These are phyloP conservation scores for Kalmanozyma brasiliensis DNA, from an alignment of 1,284 basidiomycete species.

Conservation along the genomic window DNA sequence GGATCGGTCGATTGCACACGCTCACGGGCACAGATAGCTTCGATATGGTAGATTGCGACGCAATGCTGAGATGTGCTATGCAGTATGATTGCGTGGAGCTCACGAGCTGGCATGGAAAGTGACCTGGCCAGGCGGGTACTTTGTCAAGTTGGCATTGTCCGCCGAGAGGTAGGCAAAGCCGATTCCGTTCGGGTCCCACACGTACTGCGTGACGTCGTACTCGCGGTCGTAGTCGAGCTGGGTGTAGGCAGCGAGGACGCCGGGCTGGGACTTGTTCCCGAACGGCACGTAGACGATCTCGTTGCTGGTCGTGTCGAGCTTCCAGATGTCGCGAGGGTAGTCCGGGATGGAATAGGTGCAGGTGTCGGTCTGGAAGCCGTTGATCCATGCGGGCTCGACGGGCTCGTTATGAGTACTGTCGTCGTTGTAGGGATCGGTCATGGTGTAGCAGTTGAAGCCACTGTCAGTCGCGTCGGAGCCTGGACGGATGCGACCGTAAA, in stretches of 20 bases:
- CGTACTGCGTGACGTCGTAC: slow-evolving; percentile 25
- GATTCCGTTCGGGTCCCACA: slow-evolving; percentile 13
- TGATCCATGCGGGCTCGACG: slow-evolving; percentile 4
- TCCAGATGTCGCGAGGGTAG: slow-evolving; percentile 7
- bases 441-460: slow-evolving; percentile 17
- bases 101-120: slow-evolving; percentile 13
- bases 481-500: slow-evolving; percentile 32
- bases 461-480: slow-evolving; percentile 7
- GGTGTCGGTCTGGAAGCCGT: slow-evolving; percentile 6
- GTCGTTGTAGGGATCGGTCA: not conserved
- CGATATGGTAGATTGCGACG: not conserved
- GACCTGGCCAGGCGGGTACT: slow-evolving; percentile 26
- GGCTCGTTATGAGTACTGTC: not conserved
- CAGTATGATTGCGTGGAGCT: not conserved
- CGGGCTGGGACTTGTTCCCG: not conserved
- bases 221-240: slow-evolving; percentile 20
- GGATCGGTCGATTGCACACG: too few species aligned
- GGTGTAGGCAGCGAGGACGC: slow-evolving; percentile 13
- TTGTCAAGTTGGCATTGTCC: slow-evolving; percentile 18
- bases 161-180: slow-evolving; percentile 8
- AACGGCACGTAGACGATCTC: slow-evolving; percentile 12
- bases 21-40: too few species aligned
- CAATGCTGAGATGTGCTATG: not conserved
- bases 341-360: slow-evolving; percentile 11
- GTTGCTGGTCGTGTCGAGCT: slow-evolving; percentile 15